Evolutionary conservation across 768 basidiomycete species (phyloP).

Genomic region (Daedaleopsis nitida): DNA sequence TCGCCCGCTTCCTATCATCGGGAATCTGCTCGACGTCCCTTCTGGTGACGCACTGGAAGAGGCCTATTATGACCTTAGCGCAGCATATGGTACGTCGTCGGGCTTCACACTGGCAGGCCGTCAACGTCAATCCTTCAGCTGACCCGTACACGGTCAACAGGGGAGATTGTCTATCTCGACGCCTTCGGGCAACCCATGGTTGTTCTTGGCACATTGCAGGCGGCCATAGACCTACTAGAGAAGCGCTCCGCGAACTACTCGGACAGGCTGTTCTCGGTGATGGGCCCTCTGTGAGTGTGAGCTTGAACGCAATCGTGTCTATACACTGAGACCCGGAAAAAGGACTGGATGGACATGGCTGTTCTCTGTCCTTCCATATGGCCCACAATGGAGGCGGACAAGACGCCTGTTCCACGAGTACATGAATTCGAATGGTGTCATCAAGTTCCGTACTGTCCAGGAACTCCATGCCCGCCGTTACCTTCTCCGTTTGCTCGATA

Average conservation of each 20-base stretch:
- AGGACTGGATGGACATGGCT: conserved; percentile 7
- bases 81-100: conserved; percentile 1
- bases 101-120: background rate
- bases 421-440: background rate
- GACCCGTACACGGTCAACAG: background rate
- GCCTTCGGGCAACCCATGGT: conserved; percentile 15
- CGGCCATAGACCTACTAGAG: conserved; percentile 22
- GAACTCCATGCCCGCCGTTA: background rate
- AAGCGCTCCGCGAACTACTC: conserved; percentile 26
- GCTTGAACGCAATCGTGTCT: background rate
- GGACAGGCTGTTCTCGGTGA: conserved; percentile 7
- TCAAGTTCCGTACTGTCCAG: background rate
- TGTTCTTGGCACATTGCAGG: conserved; percentile 14
- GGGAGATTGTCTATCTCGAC: conserved; percentile 20
- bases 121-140: background rate
- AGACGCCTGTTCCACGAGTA: conserved; percentile 8
- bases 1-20: conserved; percentile 12
- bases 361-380: conserved; percentile 1
- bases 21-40: conserved; percentile 16
- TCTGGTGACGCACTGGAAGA: background rate
- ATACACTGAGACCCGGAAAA: background rate
- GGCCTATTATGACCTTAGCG: background rate
- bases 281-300: background rate
- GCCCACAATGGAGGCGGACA: conserved; percentile 4
- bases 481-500: background rate